phyloP scores from a whole-genome alignment of 1,284 basidiomycete genomes.

The Austroboletus niveus region DNA sequence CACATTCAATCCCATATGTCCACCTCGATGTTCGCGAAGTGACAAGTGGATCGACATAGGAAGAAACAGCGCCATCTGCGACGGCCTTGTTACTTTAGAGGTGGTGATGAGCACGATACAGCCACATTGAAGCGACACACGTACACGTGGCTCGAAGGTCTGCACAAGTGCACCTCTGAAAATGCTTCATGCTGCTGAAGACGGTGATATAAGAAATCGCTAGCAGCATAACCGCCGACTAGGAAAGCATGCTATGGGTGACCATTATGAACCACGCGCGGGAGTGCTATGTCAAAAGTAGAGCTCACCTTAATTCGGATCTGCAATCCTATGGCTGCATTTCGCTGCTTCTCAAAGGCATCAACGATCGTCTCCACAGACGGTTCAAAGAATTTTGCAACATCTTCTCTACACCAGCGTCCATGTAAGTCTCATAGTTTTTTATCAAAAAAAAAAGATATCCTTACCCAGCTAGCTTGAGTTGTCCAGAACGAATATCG shows the following conservation, averaged over 20 bases:
- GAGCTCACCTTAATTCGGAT: slow-evolving; percentile 33
- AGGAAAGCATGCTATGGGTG: slow-evolving; percentile 18
- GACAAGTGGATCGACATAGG: slow-evolving; percentile 49
- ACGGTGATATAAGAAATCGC: slow-evolving; percentile 43
- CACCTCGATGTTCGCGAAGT: slow-evolving; percentile 42
- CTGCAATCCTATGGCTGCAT: slow-evolving; percentile 11
- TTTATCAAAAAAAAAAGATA: neutral
- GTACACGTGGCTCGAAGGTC: slow-evolving; percentile 39
- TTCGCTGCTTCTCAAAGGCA: slow-evolving; percentile 37
- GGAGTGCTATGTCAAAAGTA: neutral
- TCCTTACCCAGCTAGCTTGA: slow-evolving; percentile 42
- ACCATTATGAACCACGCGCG: neutral
- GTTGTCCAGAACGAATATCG: slow-evolving; percentile 45
- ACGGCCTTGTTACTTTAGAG: slow-evolving; percentile 51
- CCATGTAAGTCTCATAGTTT: neutral
- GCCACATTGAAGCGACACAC: slow-evolving; percentile 10
- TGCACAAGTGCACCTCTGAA: slow-evolving; percentile 30
- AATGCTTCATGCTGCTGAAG: slow-evolving; percentile 34
- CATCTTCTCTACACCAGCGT: slow-evolving; percentile 31
- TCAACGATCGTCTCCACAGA: slow-evolving; percentile 41
- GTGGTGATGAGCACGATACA: slow-evolving; percentile 4
- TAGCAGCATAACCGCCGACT: slow-evolving; percentile 50
- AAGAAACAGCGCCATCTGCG: slow-evolving; percentile 52
- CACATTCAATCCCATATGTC: slow-evolving; percentile 39
- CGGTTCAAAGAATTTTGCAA: slow-evolving; percentile 46